phyloP scores from a whole-genome alignment of 2,329 filamentous ascomycete species.

The Stachybotrys chartarum region DNA sequence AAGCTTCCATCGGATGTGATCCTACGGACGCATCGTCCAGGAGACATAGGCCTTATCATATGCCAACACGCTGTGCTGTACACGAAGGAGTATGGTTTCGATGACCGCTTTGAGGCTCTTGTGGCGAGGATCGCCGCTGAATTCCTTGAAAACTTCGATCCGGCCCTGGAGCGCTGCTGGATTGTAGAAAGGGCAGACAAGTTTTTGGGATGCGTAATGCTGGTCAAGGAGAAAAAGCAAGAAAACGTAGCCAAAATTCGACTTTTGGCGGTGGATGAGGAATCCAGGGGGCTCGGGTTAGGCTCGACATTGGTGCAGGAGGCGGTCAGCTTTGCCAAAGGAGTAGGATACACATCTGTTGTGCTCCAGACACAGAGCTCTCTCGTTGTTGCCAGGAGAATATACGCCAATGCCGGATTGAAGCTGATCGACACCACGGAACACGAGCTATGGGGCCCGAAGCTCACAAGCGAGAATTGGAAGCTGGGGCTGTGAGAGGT shows the following conservation, averaged over 20 bases:
- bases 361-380: constrained; percentile 11
- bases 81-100: constrained; percentile 9
- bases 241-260: constrained; percentile 13
- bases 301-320: constrained; percentile 8
- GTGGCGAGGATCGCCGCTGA: constrained; percentile 14
- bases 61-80: constrained; percentile 16
- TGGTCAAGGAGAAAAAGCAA: constrained; percentile 9
- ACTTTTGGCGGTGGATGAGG: constrained; percentile 14
- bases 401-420: constrained; percentile 14
- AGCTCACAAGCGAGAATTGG: neutral
- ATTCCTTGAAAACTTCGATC: constrained; percentile 15
- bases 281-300: constrained; percentile 11
- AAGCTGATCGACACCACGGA: neutral
- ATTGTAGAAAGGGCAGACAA: constrained; percentile 14
- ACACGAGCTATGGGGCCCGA: neutral
- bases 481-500: neutral
- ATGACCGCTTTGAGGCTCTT: constrained; percentile 13
- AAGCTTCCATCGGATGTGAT: neutral
- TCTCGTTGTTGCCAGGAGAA: constrained; percentile 7
- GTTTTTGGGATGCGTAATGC: constrained; percentile 17
- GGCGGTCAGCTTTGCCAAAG: constrained; percentile 11
- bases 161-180: constrained; percentile 16
- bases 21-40: neutral
- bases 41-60: constrained; percentile 14
- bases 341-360: constrained; percentile 9